Evolutionary conservation across 768 basidiomycete genomes (phyloP), one percentile per base, ranked within the genome.

Genomic region (Pleurotus pulmonarius): DNA sequence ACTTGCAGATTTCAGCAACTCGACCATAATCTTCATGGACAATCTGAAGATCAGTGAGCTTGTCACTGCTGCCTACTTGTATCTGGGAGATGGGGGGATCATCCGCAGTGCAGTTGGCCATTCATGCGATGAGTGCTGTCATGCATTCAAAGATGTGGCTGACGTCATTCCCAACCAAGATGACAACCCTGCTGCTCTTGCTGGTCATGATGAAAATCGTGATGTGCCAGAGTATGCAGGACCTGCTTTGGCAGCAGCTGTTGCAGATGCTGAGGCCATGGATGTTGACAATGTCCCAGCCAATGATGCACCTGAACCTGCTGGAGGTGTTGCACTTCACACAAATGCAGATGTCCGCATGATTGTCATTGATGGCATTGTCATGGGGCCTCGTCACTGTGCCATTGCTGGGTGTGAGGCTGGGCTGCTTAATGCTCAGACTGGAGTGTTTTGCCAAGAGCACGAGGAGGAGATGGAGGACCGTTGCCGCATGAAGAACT

Each of bases 331-430:
- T 47, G 16, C 46, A 20, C 46, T 47, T 18, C 16, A 47, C 24
- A 16, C 16, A 20, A 16, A 15, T 16, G 56, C 47, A 37, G 24
- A 24, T 22, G 55, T 59, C n/a, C 12, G 22, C 20, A 54, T 60
- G 59, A 41, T 57, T 46, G 59, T 60, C 41, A 43, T 60, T 20
- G 59, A 60, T 60, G 59, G 57, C 2, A 57, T 60, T 60, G 59
- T 60, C 29, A 55, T 60, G 57, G 49, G 56, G 26, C 59, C 49
- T 6, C 18, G 29, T 20, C 59, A 60, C 20, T 60, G 59, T 60
- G 59, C 57, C 8, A 26, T 52, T 46, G 56, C 52, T 29, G 44
- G 40, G 12, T 57, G 59, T 52, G 41, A 47, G 15, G 11, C 13
- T 11, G 41, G 39, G 16, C 48, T 57, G 20, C 20, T 39, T 44